Evolutionary conservation across 2,329 filamentous ascomycete species (phyloP).

Genomic region (Dothidotthia symphoricarpi): DNA sequence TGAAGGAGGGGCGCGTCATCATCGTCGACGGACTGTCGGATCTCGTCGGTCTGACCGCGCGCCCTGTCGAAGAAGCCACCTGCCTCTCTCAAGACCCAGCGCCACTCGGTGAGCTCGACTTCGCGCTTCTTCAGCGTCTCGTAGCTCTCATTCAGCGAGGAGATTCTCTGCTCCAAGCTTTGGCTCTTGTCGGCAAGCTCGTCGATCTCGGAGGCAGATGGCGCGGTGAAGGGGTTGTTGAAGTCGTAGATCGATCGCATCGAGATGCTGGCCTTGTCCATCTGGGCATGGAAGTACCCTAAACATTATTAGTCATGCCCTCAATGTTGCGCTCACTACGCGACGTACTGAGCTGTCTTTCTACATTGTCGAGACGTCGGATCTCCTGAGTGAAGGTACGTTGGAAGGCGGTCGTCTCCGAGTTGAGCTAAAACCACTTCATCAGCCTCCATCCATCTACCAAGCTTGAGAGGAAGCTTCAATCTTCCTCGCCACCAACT

Average conservation of each 20-base stretch:
- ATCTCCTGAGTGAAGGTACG: constrained; percentile 98
- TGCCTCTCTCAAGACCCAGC: constrained; percentile 94
- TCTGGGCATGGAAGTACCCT: constrained; percentile 94
- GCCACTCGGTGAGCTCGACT: constrained; percentile 95
- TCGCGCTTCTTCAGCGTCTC: constrained; percentile 97
- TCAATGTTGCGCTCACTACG: constrained; percentile 2
- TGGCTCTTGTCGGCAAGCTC: constrained; percentile 91
- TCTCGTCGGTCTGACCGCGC: constrained; percentile 94
- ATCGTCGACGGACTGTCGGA: constrained; percentile 78
- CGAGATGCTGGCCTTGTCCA: constrained; percentile 85
- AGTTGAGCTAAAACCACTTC: constrained; percentile 68
- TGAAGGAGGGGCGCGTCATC: constrained; percentile 91
- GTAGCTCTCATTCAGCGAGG: constrained; percentile 94
- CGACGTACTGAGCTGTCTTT: constrained; percentile 86
- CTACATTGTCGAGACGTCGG: constrained; percentile 93
- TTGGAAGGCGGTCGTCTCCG: constrained; percentile 90
- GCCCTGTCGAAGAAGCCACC: constrained; percentile 97
- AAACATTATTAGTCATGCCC: constrained; percentile 17
- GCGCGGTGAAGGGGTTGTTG: constrained; percentile 78
- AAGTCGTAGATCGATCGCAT: constrained; percentile 92
- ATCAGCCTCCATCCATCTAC: constrained; percentile 25
- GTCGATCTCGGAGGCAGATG: constrained; percentile 92
- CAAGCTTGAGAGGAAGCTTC: constrained; percentile 15
- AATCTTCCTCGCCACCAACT: constrained; percentile 38
- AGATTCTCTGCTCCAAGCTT: constrained; percentile 85